Evolutionary conservation across 208 protist species (phyloP).

Genomic region (Trypanosoma rangeli): DNA sequence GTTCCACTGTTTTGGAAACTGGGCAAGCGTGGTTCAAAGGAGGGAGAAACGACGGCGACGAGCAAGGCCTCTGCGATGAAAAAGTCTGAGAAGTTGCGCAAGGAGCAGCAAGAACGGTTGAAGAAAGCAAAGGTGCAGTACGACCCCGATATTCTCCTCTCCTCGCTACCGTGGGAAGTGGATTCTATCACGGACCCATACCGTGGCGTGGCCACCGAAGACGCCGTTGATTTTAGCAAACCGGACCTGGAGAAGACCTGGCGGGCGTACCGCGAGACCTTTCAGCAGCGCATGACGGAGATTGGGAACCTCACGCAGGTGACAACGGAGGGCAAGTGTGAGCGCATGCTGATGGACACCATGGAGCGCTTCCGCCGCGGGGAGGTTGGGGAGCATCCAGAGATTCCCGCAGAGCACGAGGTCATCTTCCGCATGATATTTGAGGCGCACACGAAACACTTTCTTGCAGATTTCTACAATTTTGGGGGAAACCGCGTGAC

Average conservation of each 20-base stretch:
- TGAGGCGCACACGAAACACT: conserved; percentile 88
- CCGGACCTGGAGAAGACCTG: conserved; percentile 78
- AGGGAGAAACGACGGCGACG: conserved; percentile 11
- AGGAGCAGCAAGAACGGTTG: conserved; percentile 74
- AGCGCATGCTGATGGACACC: conserved; percentile 78
- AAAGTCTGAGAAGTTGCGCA: conserved; percentile 70
- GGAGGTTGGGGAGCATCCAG: conserved; percentile 74
- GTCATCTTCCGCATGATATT: conserved; percentile 79
- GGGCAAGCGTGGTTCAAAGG: conserved; percentile 34
- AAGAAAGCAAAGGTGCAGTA: conserved; percentile 75
- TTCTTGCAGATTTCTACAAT: conserved; percentile 87
- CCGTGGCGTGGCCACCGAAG: conserved; percentile 58
- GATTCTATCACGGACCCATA: conserved; percentile 87
- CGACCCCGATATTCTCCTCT: conserved; percentile 80
- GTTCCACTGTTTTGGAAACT: conserved; percentile 80
- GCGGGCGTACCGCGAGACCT: conserved; percentile 69
- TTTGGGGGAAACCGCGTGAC: conserved; percentile 74
- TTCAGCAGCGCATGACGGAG: conserved; percentile 82
- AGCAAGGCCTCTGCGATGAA: conserved; percentile 48
- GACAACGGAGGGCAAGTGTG: conserved; percentile 75
- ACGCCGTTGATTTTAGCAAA: conserved; percentile 79
- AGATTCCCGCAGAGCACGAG: conserved; percentile 68
- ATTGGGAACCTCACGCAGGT: conserved; percentile 84
- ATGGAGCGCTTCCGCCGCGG: conserved; percentile 76
- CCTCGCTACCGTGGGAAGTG: conserved; percentile 83